Evolutionary conservation across 1,284 basidiomycete genomes (phyloP).

Genomic region (Gomphus bonarii): DNA sequence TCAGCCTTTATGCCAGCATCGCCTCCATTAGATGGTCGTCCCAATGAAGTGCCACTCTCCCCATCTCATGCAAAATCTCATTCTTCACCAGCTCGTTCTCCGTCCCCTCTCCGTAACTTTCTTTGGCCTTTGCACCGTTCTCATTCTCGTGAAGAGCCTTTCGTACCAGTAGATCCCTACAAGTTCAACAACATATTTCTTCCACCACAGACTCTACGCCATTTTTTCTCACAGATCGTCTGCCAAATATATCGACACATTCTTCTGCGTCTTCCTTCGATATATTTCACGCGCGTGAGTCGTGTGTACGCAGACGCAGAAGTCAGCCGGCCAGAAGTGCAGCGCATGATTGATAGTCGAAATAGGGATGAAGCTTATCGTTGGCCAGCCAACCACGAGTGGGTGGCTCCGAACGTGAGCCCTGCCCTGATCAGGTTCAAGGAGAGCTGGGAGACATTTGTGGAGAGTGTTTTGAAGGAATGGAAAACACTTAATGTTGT

Average conservation of each 20-base stretch:
- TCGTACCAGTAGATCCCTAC: conserved; percentile 39
- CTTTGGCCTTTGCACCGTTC: conserved; percentile 27
- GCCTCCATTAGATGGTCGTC: conserved; percentile 10
- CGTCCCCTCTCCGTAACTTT: conserved; percentile 33
- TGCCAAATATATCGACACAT: conserved; percentile 51
- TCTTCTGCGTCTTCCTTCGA: conserved; percentile 56
- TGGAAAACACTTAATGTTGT: conserved; percentile 74
- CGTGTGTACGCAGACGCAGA: conserved; percentile 66
- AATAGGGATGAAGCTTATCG: neutral
- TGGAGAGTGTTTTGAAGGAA: conserved; percentile 58
- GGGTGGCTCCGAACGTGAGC: conserved; percentile 28
- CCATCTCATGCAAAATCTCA: conserved; percentile 7
- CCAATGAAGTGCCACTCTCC: conserved; percentile 16
- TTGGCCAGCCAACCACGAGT: conserved; percentile 9
- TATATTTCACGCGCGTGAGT: conserved; percentile 67
- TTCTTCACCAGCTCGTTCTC: conserved; percentile 30
- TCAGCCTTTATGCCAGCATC: conserved; percentile 15
- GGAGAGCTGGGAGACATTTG: conserved; percentile 59
- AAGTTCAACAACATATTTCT: conserved; percentile 22
- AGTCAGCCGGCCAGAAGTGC: conserved; percentile 59
- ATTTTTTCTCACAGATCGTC: conserved; percentile 30
- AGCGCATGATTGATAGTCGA: conserved; percentile 46
- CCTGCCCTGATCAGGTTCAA: conserved; percentile 56
- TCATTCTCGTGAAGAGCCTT: conserved; percentile 36
- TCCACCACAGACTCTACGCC: neutral